Evolutionary conservation across 139 green algal genomes (phyloP).

Genomic region (Picochlorum sp.): DNA sequence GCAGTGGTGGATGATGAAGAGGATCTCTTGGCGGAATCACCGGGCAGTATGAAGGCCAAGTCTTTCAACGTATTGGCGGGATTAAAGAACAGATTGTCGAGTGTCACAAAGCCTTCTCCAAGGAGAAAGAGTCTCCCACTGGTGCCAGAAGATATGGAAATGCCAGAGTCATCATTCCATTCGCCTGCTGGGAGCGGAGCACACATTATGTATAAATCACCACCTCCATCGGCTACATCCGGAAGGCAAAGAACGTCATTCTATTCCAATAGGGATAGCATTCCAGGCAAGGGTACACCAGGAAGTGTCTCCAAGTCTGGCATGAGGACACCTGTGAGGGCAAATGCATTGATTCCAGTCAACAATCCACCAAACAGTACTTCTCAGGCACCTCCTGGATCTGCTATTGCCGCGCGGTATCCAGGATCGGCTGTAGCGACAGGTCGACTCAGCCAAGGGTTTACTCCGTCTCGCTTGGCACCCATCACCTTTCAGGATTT

Average conservation of each 20-base stretch:
- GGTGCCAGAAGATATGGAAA: slow-evolving; percentile 2
- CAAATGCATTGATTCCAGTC: slow-evolving; percentile 5
- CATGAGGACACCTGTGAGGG: slow-evolving; percentile 1
- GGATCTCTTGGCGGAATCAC: background rate
- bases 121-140: background rate
- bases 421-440: slow-evolving; percentile 15
- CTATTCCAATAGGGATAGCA: background rate
- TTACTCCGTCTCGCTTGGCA: slow-evolving; percentile 12
- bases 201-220: background rate
- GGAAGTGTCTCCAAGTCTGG: slow-evolving; percentile 4
- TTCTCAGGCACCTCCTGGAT: slow-evolving; percentile 11
- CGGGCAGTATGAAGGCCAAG: background rate
- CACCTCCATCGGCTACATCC: background rate
- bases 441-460: slow-evolving; percentile 3
- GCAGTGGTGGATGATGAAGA: slow-evolving; percentile 20
- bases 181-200: background rate
- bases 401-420: slow-evolving; percentile 11
- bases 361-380: background rate
- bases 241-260: background rate
- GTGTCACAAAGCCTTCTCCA: background rate
- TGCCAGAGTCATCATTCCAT: slow-evolving; percentile 1
- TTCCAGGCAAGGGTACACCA: background rate
- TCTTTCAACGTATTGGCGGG: slow-evolving; percentile 6
- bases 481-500: slow-evolving; percentile 61
- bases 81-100: slow-evolving; percentile 8